Evolutionary conservation across 495 filamentous ascomycete genomes (phyloP).

Genomic region (Aspergillus campestris): DNA sequence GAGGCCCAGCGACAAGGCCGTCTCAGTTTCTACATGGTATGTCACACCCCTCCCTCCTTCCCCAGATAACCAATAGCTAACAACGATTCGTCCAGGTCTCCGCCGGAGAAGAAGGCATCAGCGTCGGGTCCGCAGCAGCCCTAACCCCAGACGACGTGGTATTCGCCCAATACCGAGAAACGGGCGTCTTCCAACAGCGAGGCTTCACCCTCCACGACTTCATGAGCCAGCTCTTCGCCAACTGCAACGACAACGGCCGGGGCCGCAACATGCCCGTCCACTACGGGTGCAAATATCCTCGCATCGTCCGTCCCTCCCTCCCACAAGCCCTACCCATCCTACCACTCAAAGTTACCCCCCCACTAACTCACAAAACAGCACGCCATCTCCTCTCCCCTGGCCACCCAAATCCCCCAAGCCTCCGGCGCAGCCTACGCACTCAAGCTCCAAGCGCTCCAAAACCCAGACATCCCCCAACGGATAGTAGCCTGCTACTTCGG

Average conservation of each 20-base stretch:
- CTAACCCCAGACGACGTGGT: slow-evolving; percentile 77
- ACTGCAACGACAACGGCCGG: slow-evolving; percentile 66
- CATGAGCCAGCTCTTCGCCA: slow-evolving; percentile 94
- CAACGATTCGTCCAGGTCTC: slow-evolving; percentile 46
- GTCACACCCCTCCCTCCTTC: neutral
- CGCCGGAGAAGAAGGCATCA: slow-evolving; percentile 91
- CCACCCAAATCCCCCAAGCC: slow-evolving; percentile 93
- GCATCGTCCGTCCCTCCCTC: slow-evolving; percentile 51
- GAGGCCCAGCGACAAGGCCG: slow-evolving; percentile 76
- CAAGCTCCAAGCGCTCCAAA: slow-evolving; percentile 71
- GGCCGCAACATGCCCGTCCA: slow-evolving; percentile 98
- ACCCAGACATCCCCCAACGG: slow-evolving; percentile 55
- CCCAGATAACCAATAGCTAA: neutral
- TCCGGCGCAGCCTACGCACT: slow-evolving; percentile 89
- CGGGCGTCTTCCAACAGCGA: slow-evolving; percentile 81
- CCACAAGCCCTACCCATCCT: neutral
- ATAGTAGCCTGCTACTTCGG: slow-evolving; percentile 90
- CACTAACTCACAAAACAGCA: slow-evolving; percentile 44
- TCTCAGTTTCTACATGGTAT: slow-evolving; percentile 92
- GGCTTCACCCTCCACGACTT: slow-evolving; percentile 83
- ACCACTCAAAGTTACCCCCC: neutral
- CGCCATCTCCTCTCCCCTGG: slow-evolving; percentile 86
- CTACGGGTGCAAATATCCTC: slow-evolving; percentile 75
- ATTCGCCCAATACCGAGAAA: slow-evolving; percentile 92
- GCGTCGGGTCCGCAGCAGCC: slow-evolving; percentile 77